Evolutionary conservation across 2,329 filamentous ascomycete genomes (phyloP).

Genomic region (Calonectria honghensis): DNA sequence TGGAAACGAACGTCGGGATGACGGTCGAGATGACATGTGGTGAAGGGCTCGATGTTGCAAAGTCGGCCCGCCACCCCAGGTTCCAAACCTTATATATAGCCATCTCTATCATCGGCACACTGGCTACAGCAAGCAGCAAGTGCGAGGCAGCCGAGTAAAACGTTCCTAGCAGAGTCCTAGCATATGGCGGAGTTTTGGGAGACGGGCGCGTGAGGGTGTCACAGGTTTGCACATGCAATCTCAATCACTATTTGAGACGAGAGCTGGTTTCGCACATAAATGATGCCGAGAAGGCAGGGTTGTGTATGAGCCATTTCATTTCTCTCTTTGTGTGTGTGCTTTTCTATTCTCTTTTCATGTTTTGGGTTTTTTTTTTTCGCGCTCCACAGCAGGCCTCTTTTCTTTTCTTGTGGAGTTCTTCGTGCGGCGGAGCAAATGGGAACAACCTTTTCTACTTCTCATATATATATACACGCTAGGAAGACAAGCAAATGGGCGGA

Average conservation of each 20-base stretch:
- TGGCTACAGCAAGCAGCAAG: slow-evolving; percentile 44
- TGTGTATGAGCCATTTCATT: slow-evolving; percentile 42
- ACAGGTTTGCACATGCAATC: slow-evolving; percentile 48
- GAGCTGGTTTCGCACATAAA: slow-evolving; percentile 35
- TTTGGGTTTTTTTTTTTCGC: slow-evolving; percentile 45
- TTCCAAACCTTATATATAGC: slow-evolving; percentile 51
- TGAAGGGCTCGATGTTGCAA: slow-evolving; percentile 53
- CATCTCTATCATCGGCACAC: slow-evolving; percentile 45
- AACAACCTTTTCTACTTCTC: slow-evolving; percentile 36
- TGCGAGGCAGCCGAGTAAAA: slow-evolving; percentile 48
- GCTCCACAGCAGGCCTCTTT: slow-evolving; percentile 33
- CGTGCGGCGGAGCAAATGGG: slow-evolving; percentile 48
- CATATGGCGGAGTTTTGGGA: slow-evolving; percentile 61
- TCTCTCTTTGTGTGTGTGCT: slow-evolving; percentile 37
- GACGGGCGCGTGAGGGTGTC: slow-evolving; percentile 50
- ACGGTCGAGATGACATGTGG: slow-evolving; percentile 67
- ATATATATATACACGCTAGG: slow-evolving; percentile 48
- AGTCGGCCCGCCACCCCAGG: slow-evolving; percentile 40
- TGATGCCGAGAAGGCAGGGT: slow-evolving; percentile 43
- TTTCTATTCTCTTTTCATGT: slow-evolving; percentile 41
- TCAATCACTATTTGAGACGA: slow-evolving; percentile 46
- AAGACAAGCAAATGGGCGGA: slow-evolving; percentile 38
- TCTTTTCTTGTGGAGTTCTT: slow-evolving; percentile 39
- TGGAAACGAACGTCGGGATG: slow-evolving; percentile 60
- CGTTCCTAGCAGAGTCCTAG: slow-evolving; percentile 54